A percentile compares a stretch with the other conserved stretches of the same genome.
These are phyloP conservation scores for Amaranthus palmeri DNA, from an alignment of 148 eudicot species.

Conservation along the genomic window DNA sequence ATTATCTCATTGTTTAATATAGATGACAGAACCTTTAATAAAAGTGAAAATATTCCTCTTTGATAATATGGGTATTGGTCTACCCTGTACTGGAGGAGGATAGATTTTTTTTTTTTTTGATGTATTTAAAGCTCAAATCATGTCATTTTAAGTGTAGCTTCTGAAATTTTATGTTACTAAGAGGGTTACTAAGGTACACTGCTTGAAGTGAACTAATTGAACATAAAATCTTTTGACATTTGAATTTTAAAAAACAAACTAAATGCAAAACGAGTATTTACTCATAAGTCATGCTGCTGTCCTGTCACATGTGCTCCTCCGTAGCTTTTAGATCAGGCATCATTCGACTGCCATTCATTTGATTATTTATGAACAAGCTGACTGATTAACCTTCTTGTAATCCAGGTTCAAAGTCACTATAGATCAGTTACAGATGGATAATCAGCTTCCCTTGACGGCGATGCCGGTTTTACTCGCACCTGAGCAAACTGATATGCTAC, in stretches of 20 bases:
- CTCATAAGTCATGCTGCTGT: background rate
- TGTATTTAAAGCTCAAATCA: too few species aligned
- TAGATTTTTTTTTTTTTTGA: too few species aligned
- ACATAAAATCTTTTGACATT: background rate
- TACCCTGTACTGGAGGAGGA: too few species aligned
- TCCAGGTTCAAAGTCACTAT: slow-evolving; percentile 84
- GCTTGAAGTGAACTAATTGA: too few species aligned
- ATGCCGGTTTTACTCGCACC: slow-evolving; percentile 95
- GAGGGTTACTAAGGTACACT: too few species aligned
- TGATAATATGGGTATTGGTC: too few species aligned
- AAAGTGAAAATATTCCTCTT: too few species aligned
- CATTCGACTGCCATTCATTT: background rate
- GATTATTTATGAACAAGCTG: background rate
- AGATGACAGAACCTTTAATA: background rate
- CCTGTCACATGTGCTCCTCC: background rate
- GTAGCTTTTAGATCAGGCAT: background rate
- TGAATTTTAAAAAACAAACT: background rate
- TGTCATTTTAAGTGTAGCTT: too few species aligned
- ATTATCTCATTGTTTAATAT: background rate
- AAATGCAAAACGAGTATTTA: background rate
- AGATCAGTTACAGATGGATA: slow-evolving; percentile 87
- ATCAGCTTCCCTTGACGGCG: slow-evolving; percentile 81
- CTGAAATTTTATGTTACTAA: too few species aligned
- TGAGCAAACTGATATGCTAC: slow-evolving; percentile 65
- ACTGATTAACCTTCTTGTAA: slow-evolving; percentile 11